These are phyloP conservation scores for Mentha longifolia DNA, from an alignment of 257 asterid species.

Conservation along the genomic window DNA sequence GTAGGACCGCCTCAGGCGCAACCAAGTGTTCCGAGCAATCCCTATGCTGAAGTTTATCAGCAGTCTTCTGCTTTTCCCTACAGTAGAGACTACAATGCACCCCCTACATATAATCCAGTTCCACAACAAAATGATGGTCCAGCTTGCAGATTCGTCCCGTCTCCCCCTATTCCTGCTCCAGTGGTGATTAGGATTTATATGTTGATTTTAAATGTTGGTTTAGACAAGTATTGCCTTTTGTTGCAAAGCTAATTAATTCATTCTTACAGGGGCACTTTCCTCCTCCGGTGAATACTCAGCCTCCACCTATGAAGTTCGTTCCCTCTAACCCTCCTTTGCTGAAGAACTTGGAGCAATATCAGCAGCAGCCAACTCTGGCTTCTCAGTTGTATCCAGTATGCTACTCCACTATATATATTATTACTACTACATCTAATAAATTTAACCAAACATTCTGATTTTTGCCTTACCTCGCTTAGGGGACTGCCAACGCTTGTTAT, in stretches of 20 bases:
- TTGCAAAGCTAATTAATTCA: slow-evolving; percentile 13
- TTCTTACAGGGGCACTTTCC: slow-evolving; percentile 59
- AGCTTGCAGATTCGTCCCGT: slow-evolving; percentile 71
- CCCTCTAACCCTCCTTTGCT: slow-evolving; percentile 71
- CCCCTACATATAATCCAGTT: slow-evolving; percentile 55
- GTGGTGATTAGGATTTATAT: slow-evolving; percentile 43
- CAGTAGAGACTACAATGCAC: slow-evolving; percentile 52
- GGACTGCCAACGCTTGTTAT: slow-evolving; percentile 50
- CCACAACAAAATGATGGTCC: slow-evolving; percentile 53
- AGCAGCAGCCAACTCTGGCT: slow-evolving; percentile 76
- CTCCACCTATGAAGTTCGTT: slow-evolving; percentile 61
- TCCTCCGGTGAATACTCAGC: slow-evolving; percentile 65
- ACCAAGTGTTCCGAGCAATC: slow-evolving; percentile 56
- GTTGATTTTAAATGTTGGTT: slow-evolving; percentile 24
- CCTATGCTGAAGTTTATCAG: slow-evolving; percentile 64
- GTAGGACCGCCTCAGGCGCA: slow-evolving; percentile 52
- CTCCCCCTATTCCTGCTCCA: slow-evolving; percentile 63
- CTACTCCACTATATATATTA: slow-evolving; percentile 14
- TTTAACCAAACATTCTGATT: slow-evolving; percentile 25
- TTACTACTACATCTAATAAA: neutral
- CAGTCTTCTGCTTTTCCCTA: slow-evolving; percentile 49
- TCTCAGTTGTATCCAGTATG: slow-evolving; percentile 87
- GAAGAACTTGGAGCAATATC: slow-evolving; percentile 78
- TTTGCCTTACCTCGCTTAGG: slow-evolving; percentile 47
- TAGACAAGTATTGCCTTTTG: slow-evolving; percentile 9